Percentiles rank a stretch among this genome's conserved stretches.
phyloP scores from a whole-genome alignment of 352 stramenopile species.

The Globisporangium okanoganense region DNA sequence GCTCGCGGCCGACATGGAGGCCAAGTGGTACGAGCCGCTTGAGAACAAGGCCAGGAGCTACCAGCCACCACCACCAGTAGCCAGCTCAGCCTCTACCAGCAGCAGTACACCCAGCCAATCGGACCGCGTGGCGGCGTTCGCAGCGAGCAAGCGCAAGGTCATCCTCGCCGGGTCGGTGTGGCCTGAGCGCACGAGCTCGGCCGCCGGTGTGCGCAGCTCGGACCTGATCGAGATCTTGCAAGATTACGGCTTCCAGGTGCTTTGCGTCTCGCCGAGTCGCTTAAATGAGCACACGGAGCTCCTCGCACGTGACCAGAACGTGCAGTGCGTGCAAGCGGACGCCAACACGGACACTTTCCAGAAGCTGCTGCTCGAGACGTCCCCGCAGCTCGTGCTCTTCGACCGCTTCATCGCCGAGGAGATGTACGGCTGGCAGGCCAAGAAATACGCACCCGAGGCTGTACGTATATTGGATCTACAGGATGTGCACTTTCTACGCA shows the following conservation, averaged over 20 bases:
- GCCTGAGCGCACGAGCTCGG: conserved; percentile 86
- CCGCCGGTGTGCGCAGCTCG: conserved; percentile 80
- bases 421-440: conserved; percentile 83
- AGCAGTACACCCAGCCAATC: conserved; percentile 14
- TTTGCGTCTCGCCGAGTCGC: conserved; percentile 76
- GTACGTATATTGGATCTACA: conserved; percentile 90
- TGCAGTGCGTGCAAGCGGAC: conserved; percentile 66
- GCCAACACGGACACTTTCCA: conserved; percentile 71
- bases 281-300: conserved; percentile 65
- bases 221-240: conserved; percentile 73
- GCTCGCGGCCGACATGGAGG: conserved; percentile 64
- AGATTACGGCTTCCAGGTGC: conserved; percentile 54
- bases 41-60: conserved; percentile 40
- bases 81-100: background rate
- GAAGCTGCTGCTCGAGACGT: conserved; percentile 47
- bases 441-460: conserved; percentile 72
- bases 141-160: conserved; percentile 59
- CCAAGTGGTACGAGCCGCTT: conserved; percentile 67
- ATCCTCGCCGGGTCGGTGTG: conserved; percentile 72
- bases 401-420: conserved; percentile 84
- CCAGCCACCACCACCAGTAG: background rate
- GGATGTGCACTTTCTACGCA: conserved; percentile 90
- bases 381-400: conserved; percentile 72
- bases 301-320: conserved; percentile 36
- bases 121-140: conserved; percentile 38